Percentiles rank a stretch among this genome's conserved stretches.
Conservation (phyloP, 2,329 filamentous ascomycete genomes). For the Parastagonospora nodorum region DNA sequence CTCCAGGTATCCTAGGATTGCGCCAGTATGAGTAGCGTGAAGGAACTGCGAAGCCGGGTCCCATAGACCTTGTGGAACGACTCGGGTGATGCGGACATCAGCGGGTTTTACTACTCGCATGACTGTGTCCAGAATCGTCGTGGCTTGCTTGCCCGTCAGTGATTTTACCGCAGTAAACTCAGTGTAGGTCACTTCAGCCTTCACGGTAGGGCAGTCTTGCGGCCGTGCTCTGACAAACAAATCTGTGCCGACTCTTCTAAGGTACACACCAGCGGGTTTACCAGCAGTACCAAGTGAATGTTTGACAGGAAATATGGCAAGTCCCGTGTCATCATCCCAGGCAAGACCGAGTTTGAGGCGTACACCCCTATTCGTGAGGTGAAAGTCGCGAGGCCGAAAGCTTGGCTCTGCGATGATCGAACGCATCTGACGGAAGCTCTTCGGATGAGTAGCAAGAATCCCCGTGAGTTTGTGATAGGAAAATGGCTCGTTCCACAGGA, state of each 20-base stretch:
- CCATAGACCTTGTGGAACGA: slow-evolving; percentile 5
- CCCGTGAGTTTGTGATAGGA: slow-evolving; percentile 7
- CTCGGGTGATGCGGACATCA: neutral
- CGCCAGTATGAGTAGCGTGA: slow-evolving; percentile 4
- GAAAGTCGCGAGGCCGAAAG: slow-evolving; percentile 6
- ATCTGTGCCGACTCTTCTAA: slow-evolving; percentile 5
- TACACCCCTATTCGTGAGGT: slow-evolving; percentile 8
- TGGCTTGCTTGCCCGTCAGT: neutral
- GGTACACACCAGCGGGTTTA: slow-evolving; percentile 5
- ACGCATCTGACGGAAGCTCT: slow-evolving; percentile 6
- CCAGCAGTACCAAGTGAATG: slow-evolving; percentile 1
- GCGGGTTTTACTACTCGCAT: neutral
- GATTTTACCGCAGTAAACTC: slow-evolving; percentile 6
- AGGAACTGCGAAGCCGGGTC: slow-evolving; percentile 1
- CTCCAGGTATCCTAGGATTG: slow-evolving; percentile 5
- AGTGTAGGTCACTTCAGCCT: slow-evolving; percentile 1
- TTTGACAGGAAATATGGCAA: slow-evolving; percentile 10
- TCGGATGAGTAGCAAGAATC: slow-evolving; percentile 2
- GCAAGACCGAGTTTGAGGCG: slow-evolving; percentile 6
- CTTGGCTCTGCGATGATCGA: slow-evolving; percentile 1
- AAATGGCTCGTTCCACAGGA: slow-evolving; percentile 7
- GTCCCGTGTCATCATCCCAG: slow-evolving; percentile 6
- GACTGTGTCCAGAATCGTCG: neutral
- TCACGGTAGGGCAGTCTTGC: slow-evolving; percentile 1
- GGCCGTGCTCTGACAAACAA: slow-evolving; percentile 6